These are phyloP conservation scores for Pseudisothecium myosuroides DNA, from an alignment of 225 moss, liverwort and hornwort genomes.

Conservation along the genomic window DNA sequence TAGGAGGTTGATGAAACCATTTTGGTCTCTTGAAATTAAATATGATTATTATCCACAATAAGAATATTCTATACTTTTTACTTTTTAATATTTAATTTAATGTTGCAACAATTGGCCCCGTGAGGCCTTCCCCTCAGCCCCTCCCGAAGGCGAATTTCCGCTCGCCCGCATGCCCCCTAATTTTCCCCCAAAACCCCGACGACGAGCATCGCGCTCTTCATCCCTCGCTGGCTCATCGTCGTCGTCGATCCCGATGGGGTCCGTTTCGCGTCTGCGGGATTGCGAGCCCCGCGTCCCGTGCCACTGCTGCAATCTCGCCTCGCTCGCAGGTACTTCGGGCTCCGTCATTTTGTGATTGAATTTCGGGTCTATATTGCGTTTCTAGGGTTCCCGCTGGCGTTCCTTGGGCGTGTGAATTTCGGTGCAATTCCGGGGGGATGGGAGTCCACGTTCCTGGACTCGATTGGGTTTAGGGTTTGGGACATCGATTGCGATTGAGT, in stretches of 20 bases:
- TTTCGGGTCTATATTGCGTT: background rate
- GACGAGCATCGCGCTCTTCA: background rate
- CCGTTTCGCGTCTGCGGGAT: background rate
- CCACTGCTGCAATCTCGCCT: background rate
- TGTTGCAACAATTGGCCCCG: background rate
- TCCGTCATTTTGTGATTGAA: background rate
- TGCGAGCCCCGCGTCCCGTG: background rate
- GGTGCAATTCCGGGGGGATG: background rate
- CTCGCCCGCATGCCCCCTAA: background rate
- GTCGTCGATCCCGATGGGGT: background rate
- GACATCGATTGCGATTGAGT: background rate
- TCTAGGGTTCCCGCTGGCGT: constrained; percentile 9
- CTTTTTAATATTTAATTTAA: background rate
- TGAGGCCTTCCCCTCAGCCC: background rate
- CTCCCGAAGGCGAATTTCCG: background rate
- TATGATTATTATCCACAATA: background rate
- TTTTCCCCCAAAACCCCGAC: background rate
- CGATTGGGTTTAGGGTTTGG: background rate
- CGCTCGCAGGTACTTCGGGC: background rate
- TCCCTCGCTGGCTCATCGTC: background rate
- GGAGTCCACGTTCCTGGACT: background rate
- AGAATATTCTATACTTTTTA: too few relatives aligned
- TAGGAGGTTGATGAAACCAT: background rate
- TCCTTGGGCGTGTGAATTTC: background rate
- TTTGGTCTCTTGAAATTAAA: background rate